These are phyloP conservation scores for Rubus parviflorus DNA, from an alignment of 306 rosid species.

Conservation along the genomic window DNA sequence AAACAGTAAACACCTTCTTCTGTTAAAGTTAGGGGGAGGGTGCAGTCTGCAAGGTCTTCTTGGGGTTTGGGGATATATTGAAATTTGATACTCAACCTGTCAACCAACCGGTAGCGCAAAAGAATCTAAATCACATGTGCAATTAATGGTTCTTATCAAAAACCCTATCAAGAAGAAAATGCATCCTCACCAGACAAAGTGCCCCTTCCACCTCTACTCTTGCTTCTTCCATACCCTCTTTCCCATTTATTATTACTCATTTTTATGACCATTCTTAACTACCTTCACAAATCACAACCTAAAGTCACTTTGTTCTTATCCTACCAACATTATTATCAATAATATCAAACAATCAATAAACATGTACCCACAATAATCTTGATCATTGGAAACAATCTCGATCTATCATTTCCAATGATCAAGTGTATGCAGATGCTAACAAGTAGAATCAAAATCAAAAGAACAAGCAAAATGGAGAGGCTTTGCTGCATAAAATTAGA, in stretches of 20 bases:
- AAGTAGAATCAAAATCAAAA: neutral
- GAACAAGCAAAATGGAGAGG: neutral
- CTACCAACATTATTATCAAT: neutral
- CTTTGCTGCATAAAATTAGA: neutral
- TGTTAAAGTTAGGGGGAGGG: constrained; percentile 3
- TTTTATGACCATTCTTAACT: neutral
- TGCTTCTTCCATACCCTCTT: neutral
- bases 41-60: neutral
- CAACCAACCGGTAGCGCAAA: constrained; percentile 15
- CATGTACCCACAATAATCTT: neutral
- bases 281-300: neutral
- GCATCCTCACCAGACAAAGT: constrained; percentile 6
- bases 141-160: constrained; percentile 30
- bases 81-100: neutral
- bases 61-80: constrained; percentile 13
- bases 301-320: neutral
- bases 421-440: neutral
- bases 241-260: neutral
- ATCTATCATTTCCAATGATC: neutral
- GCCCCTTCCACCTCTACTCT: neutral
- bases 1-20: neutral
- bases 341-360: neutral
- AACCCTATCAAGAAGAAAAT: constrained; percentile 10
- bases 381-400: too few relatives aligned
- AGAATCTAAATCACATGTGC: constrained; percentile 32